Conservation (phyloP, 176 grass and related monocot species). For the Phragmites australis region DNA sequence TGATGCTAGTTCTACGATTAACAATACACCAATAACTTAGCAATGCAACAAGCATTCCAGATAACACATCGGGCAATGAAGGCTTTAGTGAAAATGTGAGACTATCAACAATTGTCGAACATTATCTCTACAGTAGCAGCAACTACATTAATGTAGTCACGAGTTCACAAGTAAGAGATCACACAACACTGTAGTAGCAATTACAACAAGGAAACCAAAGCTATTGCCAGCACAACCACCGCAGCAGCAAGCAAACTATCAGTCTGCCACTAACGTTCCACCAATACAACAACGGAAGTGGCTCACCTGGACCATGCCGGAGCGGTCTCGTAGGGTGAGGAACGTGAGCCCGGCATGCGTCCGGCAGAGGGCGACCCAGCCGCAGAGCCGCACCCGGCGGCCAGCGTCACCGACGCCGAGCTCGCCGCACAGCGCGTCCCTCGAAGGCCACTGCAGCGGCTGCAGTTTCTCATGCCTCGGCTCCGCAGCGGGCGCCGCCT, state of each 20-base stretch:
- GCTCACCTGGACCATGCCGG: conserved; percentile 77
- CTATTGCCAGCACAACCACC: not conserved
- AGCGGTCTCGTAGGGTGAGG: conserved; percentile 75
- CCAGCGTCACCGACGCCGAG: conserved; percentile 64
- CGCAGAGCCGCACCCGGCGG: conserved; percentile 70
- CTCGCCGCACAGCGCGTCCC: conserved; percentile 71
- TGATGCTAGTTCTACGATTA: not conserved
- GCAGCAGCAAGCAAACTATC: not conserved
- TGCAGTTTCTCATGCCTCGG: conserved; percentile 32
- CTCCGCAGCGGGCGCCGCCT: conserved; percentile 11
- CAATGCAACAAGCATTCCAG: not conserved
- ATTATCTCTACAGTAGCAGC: not conserved
- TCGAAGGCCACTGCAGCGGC: conserved; percentile 59
- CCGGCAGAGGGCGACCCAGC: conserved; percentile 90
- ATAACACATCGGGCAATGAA: not conserved
- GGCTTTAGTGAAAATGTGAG: not conserved
- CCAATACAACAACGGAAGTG: not conserved
- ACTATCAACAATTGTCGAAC: not conserved
- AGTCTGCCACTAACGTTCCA: not conserved
- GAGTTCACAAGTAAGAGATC: not conserved
- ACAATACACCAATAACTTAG: not conserved
- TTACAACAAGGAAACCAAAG: not conserved
- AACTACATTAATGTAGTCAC: not conserved
- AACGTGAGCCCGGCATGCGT: conserved; percentile 83
- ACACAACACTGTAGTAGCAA: not conserved